Evolutionary conservation across 345 rosid species (phyloP).

Genomic region (Populus tremula): DNA sequence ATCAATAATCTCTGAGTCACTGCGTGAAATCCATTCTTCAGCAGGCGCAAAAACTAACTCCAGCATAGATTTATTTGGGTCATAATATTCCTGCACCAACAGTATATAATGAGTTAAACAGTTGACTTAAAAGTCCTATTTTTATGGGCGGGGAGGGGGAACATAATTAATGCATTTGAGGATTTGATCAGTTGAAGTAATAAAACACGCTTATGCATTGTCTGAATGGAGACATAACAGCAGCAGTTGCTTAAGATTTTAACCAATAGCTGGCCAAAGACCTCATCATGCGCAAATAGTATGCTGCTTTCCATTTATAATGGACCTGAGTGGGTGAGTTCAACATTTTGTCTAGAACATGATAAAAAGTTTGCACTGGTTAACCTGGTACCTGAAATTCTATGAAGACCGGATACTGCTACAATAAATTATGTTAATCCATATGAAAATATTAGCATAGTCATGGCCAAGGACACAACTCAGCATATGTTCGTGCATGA

Average conservation of each 20-base stretch:
- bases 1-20: slow-evolving; percentile 76
- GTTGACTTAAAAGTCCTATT: neutral
- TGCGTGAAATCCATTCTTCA: slow-evolving; percentile 84
- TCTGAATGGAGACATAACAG: neutral
- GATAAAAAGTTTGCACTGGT: neutral
- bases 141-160: neutral
- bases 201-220: neutral
- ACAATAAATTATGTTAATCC: neutral
- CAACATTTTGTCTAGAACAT: neutral
- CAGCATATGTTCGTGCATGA: neutral
- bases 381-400: neutral
- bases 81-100: slow-evolving; percentile 68
- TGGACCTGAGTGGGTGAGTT: neutral
- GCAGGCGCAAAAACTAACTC: slow-evolving; percentile 98
- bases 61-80: slow-evolving; percentile 85
- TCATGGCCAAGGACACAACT: neutral
- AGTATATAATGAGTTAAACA: neutral
- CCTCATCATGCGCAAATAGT: neutral
- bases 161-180: slow-evolving; percentile 3
- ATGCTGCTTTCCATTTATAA: neutral
- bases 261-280: neutral
- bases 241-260: neutral
- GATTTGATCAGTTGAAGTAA: neutral
- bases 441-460: neutral
- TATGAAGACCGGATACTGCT: neutral